Conservation (phyloP, 495 filamentous ascomycete species). For the Xylaria acuta region DNA sequence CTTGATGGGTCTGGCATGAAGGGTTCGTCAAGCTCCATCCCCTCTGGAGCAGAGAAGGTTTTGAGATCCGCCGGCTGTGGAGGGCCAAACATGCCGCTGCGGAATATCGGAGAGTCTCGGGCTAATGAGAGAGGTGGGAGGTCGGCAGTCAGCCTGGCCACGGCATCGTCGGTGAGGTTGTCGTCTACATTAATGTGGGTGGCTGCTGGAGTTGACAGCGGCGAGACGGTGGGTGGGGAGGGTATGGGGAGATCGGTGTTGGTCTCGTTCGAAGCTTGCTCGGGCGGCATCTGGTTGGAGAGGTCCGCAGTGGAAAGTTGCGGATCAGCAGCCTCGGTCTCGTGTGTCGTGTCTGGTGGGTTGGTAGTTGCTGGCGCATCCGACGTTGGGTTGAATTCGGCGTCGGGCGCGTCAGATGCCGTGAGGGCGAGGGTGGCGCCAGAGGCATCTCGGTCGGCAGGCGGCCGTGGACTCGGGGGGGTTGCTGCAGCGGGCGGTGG, state of each 20-base stretch:
- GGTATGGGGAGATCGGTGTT: conserved; percentile 35
- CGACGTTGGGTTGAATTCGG: conserved; percentile 13
- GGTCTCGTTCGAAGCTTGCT: conserved; percentile 11
- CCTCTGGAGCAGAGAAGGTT: conserved; percentile 27
- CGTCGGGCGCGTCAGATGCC: background rate
- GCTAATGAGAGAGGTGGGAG: conserved; percentile 25
- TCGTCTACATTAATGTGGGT: conserved; percentile 39
- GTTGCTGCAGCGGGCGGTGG: conserved; percentile 16
- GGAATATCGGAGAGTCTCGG: conserved; percentile 25
- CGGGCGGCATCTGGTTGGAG: background rate
- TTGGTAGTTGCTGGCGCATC: conserved; percentile 30
- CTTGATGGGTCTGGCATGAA: conserved; percentile 26
- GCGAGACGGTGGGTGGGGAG: conserved; percentile 42
- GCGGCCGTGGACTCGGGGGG: conserved; percentile 3
- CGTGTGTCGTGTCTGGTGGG: conserved; percentile 2
- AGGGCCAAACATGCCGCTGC: conserved; percentile 31
- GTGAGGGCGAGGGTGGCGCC: background rate
- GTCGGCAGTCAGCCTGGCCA: conserved; percentile 34
- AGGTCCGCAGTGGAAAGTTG: background rate
- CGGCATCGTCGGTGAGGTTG: conserved; percentile 30
- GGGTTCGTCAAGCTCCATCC: conserved; percentile 29
- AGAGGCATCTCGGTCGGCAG: conserved; percentile 17
- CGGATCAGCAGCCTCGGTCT: background rate
- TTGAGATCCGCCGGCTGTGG: conserved; percentile 27
- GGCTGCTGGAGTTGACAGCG: conserved; percentile 42